Conservation (phyloP, 306 rosid genomes). For the Benincasa hispida region DNA sequence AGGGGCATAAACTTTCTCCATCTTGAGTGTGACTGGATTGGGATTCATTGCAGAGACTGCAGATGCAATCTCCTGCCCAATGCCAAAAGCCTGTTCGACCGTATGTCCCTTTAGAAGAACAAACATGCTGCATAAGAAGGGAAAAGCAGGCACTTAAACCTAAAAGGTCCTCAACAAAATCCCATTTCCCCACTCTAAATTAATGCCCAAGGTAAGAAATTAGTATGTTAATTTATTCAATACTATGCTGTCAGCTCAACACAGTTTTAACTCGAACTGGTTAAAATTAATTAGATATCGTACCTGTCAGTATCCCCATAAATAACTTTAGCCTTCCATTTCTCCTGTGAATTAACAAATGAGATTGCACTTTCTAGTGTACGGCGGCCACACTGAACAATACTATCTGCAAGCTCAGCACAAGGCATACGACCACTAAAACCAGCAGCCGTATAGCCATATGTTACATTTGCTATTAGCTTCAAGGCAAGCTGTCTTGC, state of each 20-base stretch:
- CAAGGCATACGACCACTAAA: constrained; percentile 99
- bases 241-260: not conserved
- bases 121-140: constrained; percentile 63
- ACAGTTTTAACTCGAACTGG: not conserved
- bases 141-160: not conserved
- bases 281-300: not conserved
- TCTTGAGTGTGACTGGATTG: constrained; percentile 74
- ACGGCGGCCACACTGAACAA: constrained; percentile 87
- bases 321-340: constrained; percentile 83
- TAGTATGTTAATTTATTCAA: not conserved
- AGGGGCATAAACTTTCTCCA: constrained; percentile 87
- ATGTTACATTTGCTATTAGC: constrained; percentile 86
- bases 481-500: constrained; percentile 92
- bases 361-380: constrained; percentile 83
- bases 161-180: not conserved
- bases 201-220: not conserved
- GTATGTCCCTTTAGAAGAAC: constrained; percentile 88
- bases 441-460: constrained; percentile 98
- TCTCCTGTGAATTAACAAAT: constrained; percentile 65
- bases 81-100: constrained; percentile 50
- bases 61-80: constrained; percentile 84
- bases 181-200: not conserved
- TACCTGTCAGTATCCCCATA: constrained; percentile 99
- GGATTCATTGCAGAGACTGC: constrained; percentile 87
- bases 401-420: constrained; percentile 95